Percentiles rank a stretch among this genome's conserved stretches.
phyloP scores from a whole-genome alignment of 1,284 basidiomycete species.

The Thecaphora frezii region DNA sequence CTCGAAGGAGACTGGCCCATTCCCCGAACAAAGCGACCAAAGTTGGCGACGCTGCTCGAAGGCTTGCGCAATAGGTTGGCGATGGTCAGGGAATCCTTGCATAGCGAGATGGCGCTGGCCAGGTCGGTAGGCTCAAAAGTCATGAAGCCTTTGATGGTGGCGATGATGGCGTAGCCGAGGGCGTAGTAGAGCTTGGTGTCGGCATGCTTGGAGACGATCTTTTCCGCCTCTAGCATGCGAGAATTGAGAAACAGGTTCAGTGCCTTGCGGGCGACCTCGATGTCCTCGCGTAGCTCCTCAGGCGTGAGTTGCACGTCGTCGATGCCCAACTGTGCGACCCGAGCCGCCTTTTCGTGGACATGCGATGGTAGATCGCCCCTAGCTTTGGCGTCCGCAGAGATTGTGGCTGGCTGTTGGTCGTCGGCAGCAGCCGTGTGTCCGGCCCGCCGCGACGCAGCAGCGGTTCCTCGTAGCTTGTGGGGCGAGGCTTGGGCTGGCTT shows the following conservation, averaged over 20 bases:
- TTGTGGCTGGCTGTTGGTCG: slow-evolving; percentile 5
- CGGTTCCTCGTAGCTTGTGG: slow-evolving; percentile 29
- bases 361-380: slow-evolving; percentile 26
- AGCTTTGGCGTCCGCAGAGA: slow-evolving; percentile 31
- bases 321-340: slow-evolving; percentile 42
- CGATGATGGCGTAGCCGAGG: slow-evolving; percentile 53
- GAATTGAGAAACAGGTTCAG: slow-evolving; percentile 58
- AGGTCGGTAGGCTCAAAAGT: slow-evolving; percentile 57
- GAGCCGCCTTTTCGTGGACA: slow-evolving; percentile 47
- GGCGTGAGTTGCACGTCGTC: slow-evolving; percentile 39
- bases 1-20: slow-evolving; percentile 46
- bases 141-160: slow-evolving; percentile 59
- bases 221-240: slow-evolving; percentile 56
- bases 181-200: slow-evolving; percentile 55
- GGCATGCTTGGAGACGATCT: slow-evolving; percentile 43
- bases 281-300: slow-evolving; percentile 41
- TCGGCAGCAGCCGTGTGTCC: neutral
- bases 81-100: slow-evolving; percentile 52
- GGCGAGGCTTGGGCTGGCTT: neutral
- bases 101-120: slow-evolving; percentile 53
- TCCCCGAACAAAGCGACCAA: slow-evolving; percentile 55
- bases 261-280: slow-evolving; percentile 40
- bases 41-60: slow-evolving; percentile 36
- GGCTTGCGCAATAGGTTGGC: slow-evolving; percentile 52
- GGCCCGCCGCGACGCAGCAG: slow-evolving; percentile 35